Base-by-base conservation (phyloP, 306 rosid genomes). In the Pyrus betulifolia region DNA sequence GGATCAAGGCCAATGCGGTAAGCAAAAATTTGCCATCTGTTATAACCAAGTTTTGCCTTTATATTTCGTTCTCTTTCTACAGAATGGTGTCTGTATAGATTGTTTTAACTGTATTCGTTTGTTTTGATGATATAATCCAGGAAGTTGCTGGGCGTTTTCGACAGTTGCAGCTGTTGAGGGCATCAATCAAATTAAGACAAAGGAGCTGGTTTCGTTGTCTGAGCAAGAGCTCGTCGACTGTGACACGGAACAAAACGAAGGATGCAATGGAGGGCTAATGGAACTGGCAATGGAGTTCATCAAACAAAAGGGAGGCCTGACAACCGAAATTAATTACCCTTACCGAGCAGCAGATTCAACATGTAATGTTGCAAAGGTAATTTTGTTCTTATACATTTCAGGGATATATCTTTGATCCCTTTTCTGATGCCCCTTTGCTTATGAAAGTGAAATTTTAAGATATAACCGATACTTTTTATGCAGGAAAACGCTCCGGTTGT, bases 81-180 rank as follows among this genome's bases (percentile, higher is more conserved):
- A 51, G 6, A 51, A 15, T 15, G 55, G 9, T 15, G 5, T 51
- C 55, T 17, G 55, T 51, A 51, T 17, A 18, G 21, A 51, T 51
- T 17, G 21, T 51, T 51, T 17, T 18, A 51, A 51, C 55, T 51
- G 6, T 51, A 51, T 64, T 55, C 21, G 52, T 27, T 42, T 7
- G 72, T 51, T 30, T 11, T 65, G 38, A 62, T 45, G 57, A 68
- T 14, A 42, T 71, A 44, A 38, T 55, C 13, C 67, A 84, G 90
- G 93, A 11, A 82, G 93, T 70, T 89, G 93, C 72, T 89, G 93
- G 89, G 93, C 90, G 22, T 89, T 89, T 74, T 87, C 91, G 57
- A 71, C 86, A 0, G 81, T 86, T 42, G 90, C 77, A 31, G 88
- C 90, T 45, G 84, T 76, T 42, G 93, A 89, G 82, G 91, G 88